Percentiles rank a stretch among this genome's conserved stretches.
Conservation (phyloP, 768 basidiomycete genomes). For the Nidularia pulvinata region DNA sequence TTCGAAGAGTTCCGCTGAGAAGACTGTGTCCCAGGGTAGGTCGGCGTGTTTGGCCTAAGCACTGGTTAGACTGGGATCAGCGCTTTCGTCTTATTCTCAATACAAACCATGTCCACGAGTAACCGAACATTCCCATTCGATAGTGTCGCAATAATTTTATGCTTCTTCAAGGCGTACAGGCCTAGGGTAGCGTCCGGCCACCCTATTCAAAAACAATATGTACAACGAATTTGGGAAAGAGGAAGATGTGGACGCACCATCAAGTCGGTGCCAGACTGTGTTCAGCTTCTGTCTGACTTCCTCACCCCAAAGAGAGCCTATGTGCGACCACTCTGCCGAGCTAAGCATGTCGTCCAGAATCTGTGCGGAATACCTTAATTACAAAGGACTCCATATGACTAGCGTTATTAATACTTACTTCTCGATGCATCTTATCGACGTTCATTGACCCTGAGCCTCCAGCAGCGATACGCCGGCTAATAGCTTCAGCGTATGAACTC, state of each 20-base stretch:
- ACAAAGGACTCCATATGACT: neutral
- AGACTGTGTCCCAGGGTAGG: slow-evolving; percentile 64
- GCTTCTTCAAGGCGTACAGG: slow-evolving; percentile 48
- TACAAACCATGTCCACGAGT: slow-evolving; percentile 59
- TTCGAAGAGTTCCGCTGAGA: slow-evolving; percentile 60
- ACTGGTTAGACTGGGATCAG: neutral
- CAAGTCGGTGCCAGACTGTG: slow-evolving; percentile 58
- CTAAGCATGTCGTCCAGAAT: slow-evolving; percentile 56
- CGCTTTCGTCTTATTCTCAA: neutral
- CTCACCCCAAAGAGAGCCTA: slow-evolving; percentile 45
- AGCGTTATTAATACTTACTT: slow-evolving; percentile 37
- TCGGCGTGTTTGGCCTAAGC: slow-evolving; percentile 57
- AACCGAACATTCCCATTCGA: slow-evolving; percentile 68
- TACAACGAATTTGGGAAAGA: neutral
- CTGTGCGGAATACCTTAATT: slow-evolving; percentile 23
- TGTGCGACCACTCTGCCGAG: slow-evolving; percentile 44
- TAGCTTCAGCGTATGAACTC: neutral
- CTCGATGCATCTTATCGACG: slow-evolving; percentile 55
- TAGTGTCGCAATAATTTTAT: slow-evolving; percentile 47
- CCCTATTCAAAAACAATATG: slow-evolving; percentile 25
- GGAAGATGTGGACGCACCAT: slow-evolving; percentile 29
- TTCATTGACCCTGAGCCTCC: slow-evolving; percentile 47
- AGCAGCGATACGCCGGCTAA: slow-evolving; percentile 39
- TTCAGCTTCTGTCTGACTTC: slow-evolving; percentile 41
- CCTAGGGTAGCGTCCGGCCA: slow-evolving; percentile 58